A percentile compares a stretch with the other conserved stretches of the same genome.
phyloP scores from a whole-genome alignment of 1,284 basidiomycete genomes.

The Tausonia pullulans region DNA sequence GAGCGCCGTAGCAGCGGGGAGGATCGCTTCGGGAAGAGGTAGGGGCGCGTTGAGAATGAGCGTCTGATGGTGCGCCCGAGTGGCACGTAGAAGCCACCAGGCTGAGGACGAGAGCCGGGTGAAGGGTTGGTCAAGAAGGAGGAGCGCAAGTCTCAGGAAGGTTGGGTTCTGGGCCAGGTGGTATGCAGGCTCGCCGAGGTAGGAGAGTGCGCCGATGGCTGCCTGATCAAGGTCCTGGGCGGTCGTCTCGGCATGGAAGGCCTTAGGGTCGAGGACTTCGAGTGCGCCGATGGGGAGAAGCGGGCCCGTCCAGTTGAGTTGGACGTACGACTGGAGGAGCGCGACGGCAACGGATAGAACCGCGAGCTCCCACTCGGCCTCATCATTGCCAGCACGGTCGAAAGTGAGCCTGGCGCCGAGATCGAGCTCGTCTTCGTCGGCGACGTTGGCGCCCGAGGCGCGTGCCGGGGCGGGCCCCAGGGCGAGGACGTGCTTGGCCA shows the following conservation, averaged over 20 bases:
- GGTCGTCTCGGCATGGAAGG: conserved; percentile 25
- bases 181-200: conserved; percentile 88
- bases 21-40: conserved; percentile 43
- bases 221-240: conserved; percentile 50
- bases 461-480: not conserved
- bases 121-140: conserved; percentile 47
- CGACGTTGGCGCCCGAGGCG: not conserved
- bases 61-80: conserved; percentile 61
- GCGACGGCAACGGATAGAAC: conserved; percentile 50
- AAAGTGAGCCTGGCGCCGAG: not conserved
- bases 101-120: conserved; percentile 32
- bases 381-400: not conserved
- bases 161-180: conserved; percentile 65
- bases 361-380: conserved; percentile 7
- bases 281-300: conserved; percentile 48
- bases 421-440: conserved; percentile 6
- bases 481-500: conserved; percentile 5
- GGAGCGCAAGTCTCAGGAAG: conserved; percentile 64
- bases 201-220: conserved; percentile 65
- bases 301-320: conserved; percentile 95
- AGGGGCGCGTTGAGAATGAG: conserved; percentile 72
- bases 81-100: conserved; percentile 74
- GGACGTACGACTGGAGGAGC: conserved; percentile 78
- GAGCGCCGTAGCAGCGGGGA: conserved; percentile 45
- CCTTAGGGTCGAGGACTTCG: conserved; percentile 12